These are phyloP conservation scores for Stromatinia cepivora DNA, from an alignment of 2,329 filamentous ascomycete species.

Conservation along the genomic window DNA sequence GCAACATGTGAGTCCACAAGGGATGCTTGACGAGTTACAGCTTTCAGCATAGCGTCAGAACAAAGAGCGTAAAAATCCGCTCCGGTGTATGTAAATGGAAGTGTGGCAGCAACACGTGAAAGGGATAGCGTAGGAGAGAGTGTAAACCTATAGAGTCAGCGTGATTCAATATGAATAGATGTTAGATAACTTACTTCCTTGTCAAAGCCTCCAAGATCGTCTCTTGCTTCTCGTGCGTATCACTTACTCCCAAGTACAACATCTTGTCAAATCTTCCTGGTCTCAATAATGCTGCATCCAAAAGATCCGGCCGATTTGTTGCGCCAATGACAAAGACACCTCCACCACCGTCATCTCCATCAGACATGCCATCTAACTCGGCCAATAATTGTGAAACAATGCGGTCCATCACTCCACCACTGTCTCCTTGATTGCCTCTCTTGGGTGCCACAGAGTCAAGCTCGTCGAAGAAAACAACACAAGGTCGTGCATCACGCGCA, in stretches of 20 bases:
- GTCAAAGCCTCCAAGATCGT: conserved; percentile 94
- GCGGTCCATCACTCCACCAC: conserved; percentile 95
- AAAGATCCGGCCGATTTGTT: conserved; percentile 88
- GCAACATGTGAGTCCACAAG: conserved; percentile 82
- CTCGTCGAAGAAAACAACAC: conserved; percentile 92
- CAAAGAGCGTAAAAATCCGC: conserved; percentile 97
- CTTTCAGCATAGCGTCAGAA: conserved; percentile 98
- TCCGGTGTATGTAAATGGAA: conserved; percentile 96
- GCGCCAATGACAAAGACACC: conserved; percentile 97
- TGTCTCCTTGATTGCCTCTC: conserved; percentile 94
- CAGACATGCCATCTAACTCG: conserved; percentile 96
- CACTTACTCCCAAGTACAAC: conserved; percentile 93
- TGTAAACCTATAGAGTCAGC: conserved; percentile 66
- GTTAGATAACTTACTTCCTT: conserved; percentile 68
- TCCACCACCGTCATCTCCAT: conserved; percentile 75
- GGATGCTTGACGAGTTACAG: conserved; percentile 85
- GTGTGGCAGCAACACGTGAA: conserved; percentile 65
- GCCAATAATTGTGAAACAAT: conserved; percentile 94
- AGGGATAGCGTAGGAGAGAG: conserved; percentile 79
- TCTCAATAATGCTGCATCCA: conserved; percentile 85
- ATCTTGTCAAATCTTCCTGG: conserved; percentile 97
- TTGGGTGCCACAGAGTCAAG: conserved; percentile 93
- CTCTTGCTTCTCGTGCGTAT: conserved; percentile 94
- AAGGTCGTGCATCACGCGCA: conserved; percentile 80
- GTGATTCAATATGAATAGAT: conserved; percentile 15